Base-by-base conservation (phyloP, 225 moss, liverwort and hornwort genomes). In the Asterella californica region DNA sequence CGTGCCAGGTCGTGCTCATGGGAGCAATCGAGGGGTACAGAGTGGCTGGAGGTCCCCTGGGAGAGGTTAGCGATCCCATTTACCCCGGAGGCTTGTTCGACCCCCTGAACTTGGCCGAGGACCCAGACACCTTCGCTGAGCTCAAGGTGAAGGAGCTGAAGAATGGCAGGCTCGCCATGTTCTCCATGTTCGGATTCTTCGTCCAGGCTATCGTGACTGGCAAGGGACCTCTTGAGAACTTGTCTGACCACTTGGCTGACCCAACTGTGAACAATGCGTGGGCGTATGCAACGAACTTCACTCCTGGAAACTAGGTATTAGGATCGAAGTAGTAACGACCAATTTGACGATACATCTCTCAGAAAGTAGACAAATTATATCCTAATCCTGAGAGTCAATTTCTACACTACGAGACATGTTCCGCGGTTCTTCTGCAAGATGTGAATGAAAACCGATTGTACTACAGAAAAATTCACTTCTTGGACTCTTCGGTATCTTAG, bases 161-260 rank as follows among this genome's bases (percentile, higher is more conserved):
- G 42, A 42, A 42, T 42, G 42, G 42, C 42, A 42, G 42, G 42
- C 42, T 42, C 19, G 81, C 83, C 76, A 83, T 83, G 83, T 83
- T 83, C 83, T 83, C 83, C 6, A 80, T 80, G 83, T 83, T 83
- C 75, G 79, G 79, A 25, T 76, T 83, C 79, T 83, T 83, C 79
- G 79, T 80, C 0, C 83, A 83, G 76, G 83, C 83, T 34, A 80
- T 83, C 32, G 83, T 83, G 1, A 83, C 83, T 2, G 83, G 79
- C 15, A 83, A 83, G 61, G 83, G 83, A 17, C 83, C 83, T 53
- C 69, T 83, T 27, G 83, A 67, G 60, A 83, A 83, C 76, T 49
- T 83, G 67, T 67, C 75, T 17, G 83, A 83, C 49, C 79, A 83
- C 24, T 83, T 83, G 83, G 83, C 83, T 6, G 76, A 83, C 52